Evolutionary conservation across 345 rosid genomes (phyloP), one percentile per base, ranked within the genome.

Genomic region (Pelargonium nanum): DNA sequence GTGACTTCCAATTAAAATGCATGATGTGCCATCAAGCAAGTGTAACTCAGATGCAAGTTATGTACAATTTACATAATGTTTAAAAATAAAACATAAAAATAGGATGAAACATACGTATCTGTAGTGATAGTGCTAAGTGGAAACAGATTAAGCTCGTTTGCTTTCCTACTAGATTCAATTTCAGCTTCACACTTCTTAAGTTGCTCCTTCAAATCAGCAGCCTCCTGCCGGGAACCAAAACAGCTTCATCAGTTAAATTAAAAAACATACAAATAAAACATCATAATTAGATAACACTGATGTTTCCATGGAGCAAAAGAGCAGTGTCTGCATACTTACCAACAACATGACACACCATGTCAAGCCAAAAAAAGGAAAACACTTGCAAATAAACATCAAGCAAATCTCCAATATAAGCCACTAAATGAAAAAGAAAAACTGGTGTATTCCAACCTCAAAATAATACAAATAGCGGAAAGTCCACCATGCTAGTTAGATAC

Each of bases 151-250:
- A 77, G 70, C 77, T 93, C 96, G 68, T 78, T 79, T 22, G 84
- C 73, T 75, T 87, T 89, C 81, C 88, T 74, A 65, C 68, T 63
- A 67, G 71, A 78, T 75, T 93, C 94, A 53, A 85, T 64, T 73
- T 93, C 94, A 63, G 85, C 84, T 79, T 93, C 93, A 70, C 80
- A 87, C 70, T 72, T 85, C 70, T 77, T 83, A 64, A 85, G 82
- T 70, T 85, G 86, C 26, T 71, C 80, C 72, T 80, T 85, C 68
- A 89, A 70, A 72, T 81, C 87, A 30, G 66, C 78, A 2, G 72
- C 83, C 68, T 85, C 97, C 99, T 89, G 71, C 28, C 60, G 50
- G 64, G 15, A 66, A 23, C 60, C 75, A 65, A 69, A 44, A 21
- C 13, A 52, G 59, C 26, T 58, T 22, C 19, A 20, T 53, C 13